A percentile compares a stretch with the other conserved stretches of the same genome.
Evolutionary conservation across 78 protist genomes (phyloP).

Genomic region (Dictyostelium capitatum): DNA sequence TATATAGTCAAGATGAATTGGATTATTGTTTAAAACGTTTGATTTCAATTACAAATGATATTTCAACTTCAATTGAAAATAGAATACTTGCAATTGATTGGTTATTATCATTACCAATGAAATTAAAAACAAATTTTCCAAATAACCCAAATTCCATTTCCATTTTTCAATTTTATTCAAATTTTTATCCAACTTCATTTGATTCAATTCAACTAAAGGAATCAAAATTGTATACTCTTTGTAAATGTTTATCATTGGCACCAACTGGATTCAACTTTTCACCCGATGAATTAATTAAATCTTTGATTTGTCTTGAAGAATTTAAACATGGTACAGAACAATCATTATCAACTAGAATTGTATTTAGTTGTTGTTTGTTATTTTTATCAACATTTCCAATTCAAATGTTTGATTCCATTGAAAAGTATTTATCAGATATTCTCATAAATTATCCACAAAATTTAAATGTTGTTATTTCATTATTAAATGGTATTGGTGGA

Average conservation of each 20-base stretch:
- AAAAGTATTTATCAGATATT: constrained; percentile 36
- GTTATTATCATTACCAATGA: constrained; percentile 52
- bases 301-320: constrained; percentile 72
- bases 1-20: constrained; percentile 53
- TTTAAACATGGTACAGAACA: constrained; percentile 59
- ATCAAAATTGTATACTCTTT: constrained; percentile 35
- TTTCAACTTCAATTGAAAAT: constrained; percentile 41
- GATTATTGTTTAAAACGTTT: constrained; percentile 45
- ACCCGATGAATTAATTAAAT: constrained; percentile 63
- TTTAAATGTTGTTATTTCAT: constrained; percentile 30
- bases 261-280: not conserved
- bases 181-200: constrained; percentile 14
- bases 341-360: constrained; percentile 40
- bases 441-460: constrained; percentile 45
- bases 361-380: constrained; percentile 32
- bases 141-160: not conserved
- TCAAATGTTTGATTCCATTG: constrained; percentile 30
- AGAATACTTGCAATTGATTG: constrained; percentile 74
- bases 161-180: constrained; percentile 53
- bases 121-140: not conserved
- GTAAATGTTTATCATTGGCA: constrained; percentile 13
- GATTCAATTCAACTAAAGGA: constrained; percentile 45
- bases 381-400: constrained; percentile 35
- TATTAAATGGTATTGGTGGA: constrained; percentile 29
- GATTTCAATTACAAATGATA: constrained; percentile 40